Base-by-base conservation (phyloP, 164 flowering plant species). In the Magnolia officinalis region DNA sequence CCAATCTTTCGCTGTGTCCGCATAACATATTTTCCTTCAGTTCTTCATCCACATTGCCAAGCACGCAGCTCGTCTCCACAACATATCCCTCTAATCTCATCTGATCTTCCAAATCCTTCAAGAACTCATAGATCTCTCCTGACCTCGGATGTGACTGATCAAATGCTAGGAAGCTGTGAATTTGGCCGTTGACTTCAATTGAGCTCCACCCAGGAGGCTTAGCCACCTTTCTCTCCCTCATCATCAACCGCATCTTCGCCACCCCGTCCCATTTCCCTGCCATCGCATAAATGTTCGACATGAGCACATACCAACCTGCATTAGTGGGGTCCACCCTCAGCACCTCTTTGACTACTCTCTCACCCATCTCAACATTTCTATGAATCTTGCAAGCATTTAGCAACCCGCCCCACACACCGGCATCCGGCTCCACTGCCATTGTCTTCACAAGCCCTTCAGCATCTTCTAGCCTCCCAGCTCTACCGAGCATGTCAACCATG, bases 221-320 rank as follows among this genome's bases (percentile, higher is more conserved):
- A 20, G 45, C 7, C 20, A 67, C 31, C 19, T 67, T 67, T 37
- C 61, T 75, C 63, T 65, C 71, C 77, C 50, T 75, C 77, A 75
- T 67, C 71, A 75, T 66, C n/a, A 52, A 26, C 31, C 77, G 37
- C 77, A 75, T 75, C 71, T 51, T 75, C 9, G 59, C 72, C 8
- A 75, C 77, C 11, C 63, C 71, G 24, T 75, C 72, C 77, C 77
- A 75, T 18, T 21, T 21, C 49, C 70, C 31, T 13, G 70, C 70
- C 10, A 26, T 63, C 1, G 74, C 79, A 77, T 63, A 71, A 6
- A 77, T 49, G 59, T 77, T 77, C 6, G 74, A 77, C 79, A 77
- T 77, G 16, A 71, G 74, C 26, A 77, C 79, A 71, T 71, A 77
- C 72, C 77, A 75, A 8, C 77, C 77, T 50, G 77, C 61, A 77